A percentile compares a stretch with the other conserved stretches of the same genome.
phyloP scores from a whole-genome alignment of 78 protist genomes.

The Dictyostelium capitatum region DNA sequence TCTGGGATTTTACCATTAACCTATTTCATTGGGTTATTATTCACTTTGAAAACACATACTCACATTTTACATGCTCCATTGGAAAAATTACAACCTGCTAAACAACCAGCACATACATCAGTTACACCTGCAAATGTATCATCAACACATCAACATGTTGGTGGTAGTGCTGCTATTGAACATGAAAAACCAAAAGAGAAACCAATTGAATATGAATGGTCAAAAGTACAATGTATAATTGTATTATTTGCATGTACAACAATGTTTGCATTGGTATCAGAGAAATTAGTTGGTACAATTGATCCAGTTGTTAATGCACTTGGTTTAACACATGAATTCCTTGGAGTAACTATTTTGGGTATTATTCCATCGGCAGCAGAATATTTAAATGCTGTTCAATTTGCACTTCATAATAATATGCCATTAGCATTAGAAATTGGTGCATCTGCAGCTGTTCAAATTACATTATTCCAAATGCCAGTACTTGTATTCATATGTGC shows the following conservation, averaged over 20 bases:
- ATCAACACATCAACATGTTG: neutral
- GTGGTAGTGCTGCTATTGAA: neutral
- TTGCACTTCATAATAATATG: conserved; percentile 86
- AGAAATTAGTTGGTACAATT: conserved; percentile 73
- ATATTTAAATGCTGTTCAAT: conserved; percentile 89
- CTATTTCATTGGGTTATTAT: conserved; percentile 88
- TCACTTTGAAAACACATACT: conserved; percentile 92
- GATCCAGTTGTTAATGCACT: conserved; percentile 73
- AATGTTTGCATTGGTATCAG: conserved; percentile 83
- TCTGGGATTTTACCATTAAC: conserved; percentile 84
- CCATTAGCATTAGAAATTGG: conserved; percentile 91
- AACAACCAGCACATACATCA: neutral
- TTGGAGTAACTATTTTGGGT: conserved; percentile 90
- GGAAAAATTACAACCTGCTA: neutral
- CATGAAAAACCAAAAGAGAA: conserved; percentile 32
- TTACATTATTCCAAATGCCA: conserved; percentile 88
- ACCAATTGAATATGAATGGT: conserved; percentile 76
- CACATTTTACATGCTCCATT: conserved; percentile 69
- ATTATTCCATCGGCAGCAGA: conserved; percentile 91
- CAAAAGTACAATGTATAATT: conserved; percentile 51
- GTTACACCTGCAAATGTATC: neutral
- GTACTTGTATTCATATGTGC: conserved; percentile 76
- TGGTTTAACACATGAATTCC: conserved; percentile 84
- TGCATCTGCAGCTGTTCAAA: conserved; percentile 86
- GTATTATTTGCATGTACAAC: conserved; percentile 82